Conservation (phyloP, 164 flowering plant genomes). For the Buxus sempervirens region DNA sequence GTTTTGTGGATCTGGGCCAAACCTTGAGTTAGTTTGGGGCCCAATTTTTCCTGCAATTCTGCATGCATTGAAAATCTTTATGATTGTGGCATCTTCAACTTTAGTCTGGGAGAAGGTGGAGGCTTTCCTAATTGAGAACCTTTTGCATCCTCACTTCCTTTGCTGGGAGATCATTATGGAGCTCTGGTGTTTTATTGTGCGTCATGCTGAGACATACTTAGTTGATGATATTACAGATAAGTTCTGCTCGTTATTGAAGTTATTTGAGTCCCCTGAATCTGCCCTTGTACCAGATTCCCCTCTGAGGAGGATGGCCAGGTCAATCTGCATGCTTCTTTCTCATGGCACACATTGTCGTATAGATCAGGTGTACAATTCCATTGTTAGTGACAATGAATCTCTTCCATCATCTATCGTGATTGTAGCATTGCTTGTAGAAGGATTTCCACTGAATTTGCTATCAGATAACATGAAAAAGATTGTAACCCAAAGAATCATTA, state of each 20-base stretch:
- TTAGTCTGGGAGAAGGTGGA: slow-evolving; percentile 53
- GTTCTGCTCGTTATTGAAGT: slow-evolving; percentile 48
- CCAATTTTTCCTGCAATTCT: slow-evolving; percentile 51
- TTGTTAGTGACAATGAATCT: slow-evolving; percentile 32
- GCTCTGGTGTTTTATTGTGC: slow-evolving; percentile 76
- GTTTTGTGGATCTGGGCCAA: slow-evolving; percentile 33
- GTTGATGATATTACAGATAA: slow-evolving; percentile 44
- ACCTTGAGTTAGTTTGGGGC: slow-evolving; percentile 44
- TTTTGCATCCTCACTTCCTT: slow-evolving; percentile 83
- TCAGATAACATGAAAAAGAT: slow-evolving; percentile 44
- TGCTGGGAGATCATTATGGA: slow-evolving; percentile 73
- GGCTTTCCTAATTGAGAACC: slow-evolving; percentile 63
- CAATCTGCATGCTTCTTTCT: slow-evolving; percentile 47
- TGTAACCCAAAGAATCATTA: slow-evolving; percentile 43
- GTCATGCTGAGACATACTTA: slow-evolving; percentile 56
- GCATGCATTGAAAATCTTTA: slow-evolving; percentile 61
- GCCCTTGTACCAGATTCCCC: slow-evolving; percentile 36
- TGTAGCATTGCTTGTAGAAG: slow-evolving; percentile 72
- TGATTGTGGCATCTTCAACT: slow-evolving; percentile 51
- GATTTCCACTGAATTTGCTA: slow-evolving; percentile 62
- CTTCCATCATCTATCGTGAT: slow-evolving; percentile 35
- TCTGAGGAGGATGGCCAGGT: slow-evolving; percentile 71
- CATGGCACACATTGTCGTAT: slow-evolving; percentile 36
- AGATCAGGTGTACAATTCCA: slow-evolving; percentile 43
- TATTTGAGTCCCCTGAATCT: slow-evolving; percentile 38